Conservation (phyloP, 2,329 filamentous ascomycete genomes). For the Epichloe baconii region DNA sequence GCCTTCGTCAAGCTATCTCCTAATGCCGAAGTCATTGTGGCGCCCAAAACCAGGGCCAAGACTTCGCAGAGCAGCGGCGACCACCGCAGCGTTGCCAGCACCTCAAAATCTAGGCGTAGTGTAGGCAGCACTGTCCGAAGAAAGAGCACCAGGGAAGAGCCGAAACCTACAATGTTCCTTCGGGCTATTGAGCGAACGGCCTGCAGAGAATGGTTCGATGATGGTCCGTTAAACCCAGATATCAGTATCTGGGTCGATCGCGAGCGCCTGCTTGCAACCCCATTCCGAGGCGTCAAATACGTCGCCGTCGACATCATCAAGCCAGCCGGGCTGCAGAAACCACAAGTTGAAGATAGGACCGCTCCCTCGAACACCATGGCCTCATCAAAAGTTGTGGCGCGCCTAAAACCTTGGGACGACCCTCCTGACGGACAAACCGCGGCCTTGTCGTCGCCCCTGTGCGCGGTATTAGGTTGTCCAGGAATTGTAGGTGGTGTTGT, state of each 20-base stretch:
- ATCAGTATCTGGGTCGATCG: slow-evolving; percentile 77
- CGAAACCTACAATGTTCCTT: slow-evolving; percentile 59
- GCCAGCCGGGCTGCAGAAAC: slow-evolving; percentile 62
- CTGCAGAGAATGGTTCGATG: slow-evolving; percentile 66
- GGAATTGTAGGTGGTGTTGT: slow-evolving; percentile 76
- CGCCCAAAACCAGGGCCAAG: slow-evolving; percentile 76
- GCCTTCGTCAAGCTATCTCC: slow-evolving; percentile 87
- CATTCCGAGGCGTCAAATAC: slow-evolving; percentile 64
- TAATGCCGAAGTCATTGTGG: slow-evolving; percentile 93
- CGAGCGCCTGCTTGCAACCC: slow-evolving; percentile 58
- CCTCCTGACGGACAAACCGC: slow-evolving; percentile 70
- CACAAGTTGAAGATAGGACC: slow-evolving; percentile 54
- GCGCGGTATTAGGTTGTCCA: slow-evolving; percentile 55
- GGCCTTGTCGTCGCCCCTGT: slow-evolving; percentile 67
- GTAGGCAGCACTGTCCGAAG: slow-evolving; percentile 60
- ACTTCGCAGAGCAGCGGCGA: slow-evolving; percentile 53
- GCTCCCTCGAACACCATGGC: slow-evolving; percentile 32
- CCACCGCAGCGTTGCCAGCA: slow-evolving; percentile 66
- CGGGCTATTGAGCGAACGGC: slow-evolving; percentile 61
- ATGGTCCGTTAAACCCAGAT: slow-evolving; percentile 41
- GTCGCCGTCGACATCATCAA: slow-evolving; percentile 77
- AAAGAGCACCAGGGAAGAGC: slow-evolving; percentile 47
- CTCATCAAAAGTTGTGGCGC: slow-evolving; percentile 56
- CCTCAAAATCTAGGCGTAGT: slow-evolving; percentile 65
- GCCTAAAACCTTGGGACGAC: slow-evolving; percentile 68